These are phyloP conservation scores for Berkeleyomyces basicola DNA, from an alignment of 2,329 filamentous ascomycete species.

Conservation along the genomic window DNA sequence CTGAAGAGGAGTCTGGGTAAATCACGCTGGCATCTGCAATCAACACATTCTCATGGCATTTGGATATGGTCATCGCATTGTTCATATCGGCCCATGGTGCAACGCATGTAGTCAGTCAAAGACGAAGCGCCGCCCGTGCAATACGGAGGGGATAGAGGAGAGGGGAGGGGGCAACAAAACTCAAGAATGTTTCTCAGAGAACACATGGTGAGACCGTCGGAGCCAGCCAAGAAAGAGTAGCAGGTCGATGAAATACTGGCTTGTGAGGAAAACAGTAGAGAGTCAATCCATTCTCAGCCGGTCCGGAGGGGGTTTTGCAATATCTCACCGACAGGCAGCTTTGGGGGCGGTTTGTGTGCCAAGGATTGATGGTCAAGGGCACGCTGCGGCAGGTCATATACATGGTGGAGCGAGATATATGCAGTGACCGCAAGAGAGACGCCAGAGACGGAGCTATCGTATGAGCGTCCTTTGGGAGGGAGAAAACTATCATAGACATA, in stretches of 20 bases:
- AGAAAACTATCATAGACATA: constrained; percentile 27
- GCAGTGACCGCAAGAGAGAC: not conserved
- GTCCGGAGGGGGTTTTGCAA: constrained; percentile 40
- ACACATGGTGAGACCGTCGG: not conserved
- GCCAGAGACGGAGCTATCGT: not conserved
- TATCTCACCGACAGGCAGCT: constrained; percentile 50
- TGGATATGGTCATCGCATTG: not conserved
- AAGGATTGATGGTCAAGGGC: constrained; percentile 18
- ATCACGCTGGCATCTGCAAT: constrained; percentile 6
- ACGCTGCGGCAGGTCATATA: not conserved
- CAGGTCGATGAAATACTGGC: not conserved
- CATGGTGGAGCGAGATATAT: not conserved
- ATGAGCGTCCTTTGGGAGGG: constrained; percentile 15
- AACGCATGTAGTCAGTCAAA: constrained; percentile 10
- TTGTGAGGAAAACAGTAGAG: constrained; percentile 5
- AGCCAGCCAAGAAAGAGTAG: not conserved
- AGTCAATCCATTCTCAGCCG: constrained; percentile 24
- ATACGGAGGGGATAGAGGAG: constrained; percentile 18
- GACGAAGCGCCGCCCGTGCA: not conserved
- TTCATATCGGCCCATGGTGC: constrained; percentile 7
- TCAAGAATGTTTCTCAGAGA: constrained; percentile 12
- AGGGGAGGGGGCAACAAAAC: constrained; percentile 37
- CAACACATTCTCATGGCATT: constrained; percentile 6
- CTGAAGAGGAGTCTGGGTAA: constrained; percentile 10
- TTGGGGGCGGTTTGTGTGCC: constrained; percentile 24